phyloP scores from a whole-genome alignment of 1,139 yeast genomes.

The Yamadazyma trypodendri region DNA sequence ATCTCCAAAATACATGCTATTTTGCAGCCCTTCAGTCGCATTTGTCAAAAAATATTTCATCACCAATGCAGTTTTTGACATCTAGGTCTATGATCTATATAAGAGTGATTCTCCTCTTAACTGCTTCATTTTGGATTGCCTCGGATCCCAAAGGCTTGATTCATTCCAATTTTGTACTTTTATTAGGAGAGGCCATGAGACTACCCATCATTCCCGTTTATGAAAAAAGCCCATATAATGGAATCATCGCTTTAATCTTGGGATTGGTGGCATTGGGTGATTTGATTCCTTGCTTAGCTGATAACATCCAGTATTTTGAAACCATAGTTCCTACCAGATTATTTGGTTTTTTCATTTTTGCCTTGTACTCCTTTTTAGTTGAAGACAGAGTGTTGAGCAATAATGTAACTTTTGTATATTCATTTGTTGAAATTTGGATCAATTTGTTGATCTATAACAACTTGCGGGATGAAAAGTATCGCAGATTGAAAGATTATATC shows the following conservation, averaged over 20 bases:
- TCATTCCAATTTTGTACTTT: constrained; percentile 47
- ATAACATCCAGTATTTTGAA: constrained; percentile 59
- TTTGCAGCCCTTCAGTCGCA: constrained; percentile 1
- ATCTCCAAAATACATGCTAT: too few species aligned
- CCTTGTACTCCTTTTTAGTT: constrained; percentile 41
- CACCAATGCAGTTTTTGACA: constrained; percentile 55
- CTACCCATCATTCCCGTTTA: constrained; percentile 45
- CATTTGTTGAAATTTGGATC: constrained; percentile 72
- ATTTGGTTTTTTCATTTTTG: constrained; percentile 51
- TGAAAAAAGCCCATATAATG: constrained; percentile 50
- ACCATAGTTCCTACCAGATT: constrained; percentile 69
- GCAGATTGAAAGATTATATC: constrained; percentile 38
- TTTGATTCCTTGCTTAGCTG: constrained; percentile 57
- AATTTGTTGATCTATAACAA: constrained; percentile 63
- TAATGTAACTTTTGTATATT: constrained; percentile 58
- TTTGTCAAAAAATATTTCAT: neutral
- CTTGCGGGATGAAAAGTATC: constrained; percentile 60
- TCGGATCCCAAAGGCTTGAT: constrained; percentile 46
- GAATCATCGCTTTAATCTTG: constrained; percentile 48
- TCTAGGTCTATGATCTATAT: constrained; percentile 49
- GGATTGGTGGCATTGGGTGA: constrained; percentile 49
- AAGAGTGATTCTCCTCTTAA: constrained; percentile 46
- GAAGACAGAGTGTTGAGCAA: constrained; percentile 51
- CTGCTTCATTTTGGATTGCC: constrained; percentile 59
- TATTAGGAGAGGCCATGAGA: constrained; percentile 60